Conservation (phyloP, 192 early-diverging fungal species). For the Backusella macrospora region DNA sequence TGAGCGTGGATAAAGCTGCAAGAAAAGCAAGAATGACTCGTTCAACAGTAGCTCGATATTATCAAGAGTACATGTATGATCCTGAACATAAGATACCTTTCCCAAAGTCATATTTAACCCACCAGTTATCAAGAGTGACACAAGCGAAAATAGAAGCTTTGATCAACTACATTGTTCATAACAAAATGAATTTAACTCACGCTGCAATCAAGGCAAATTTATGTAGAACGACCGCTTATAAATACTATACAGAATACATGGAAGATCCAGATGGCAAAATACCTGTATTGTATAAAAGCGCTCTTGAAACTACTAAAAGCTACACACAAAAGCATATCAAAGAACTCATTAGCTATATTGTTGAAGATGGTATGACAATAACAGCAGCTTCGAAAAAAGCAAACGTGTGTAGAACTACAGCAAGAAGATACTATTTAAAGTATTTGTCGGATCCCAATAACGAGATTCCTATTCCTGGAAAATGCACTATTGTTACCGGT, state of each 20-base stretch:
- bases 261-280: not conserved
- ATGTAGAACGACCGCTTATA: not conserved
- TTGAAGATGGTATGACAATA: not conserved
- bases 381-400: not conserved
- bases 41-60: not conserved
- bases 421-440: not conserved
- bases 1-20: not conserved
- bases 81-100: not conserved
- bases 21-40: not conserved
- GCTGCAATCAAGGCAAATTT: not conserved
- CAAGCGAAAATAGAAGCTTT: not conserved
- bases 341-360: not conserved
- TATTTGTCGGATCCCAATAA: not conserved
- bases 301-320: not conserved
- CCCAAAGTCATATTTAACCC: not conserved
- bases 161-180: not conserved
- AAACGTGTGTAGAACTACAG: not conserved
- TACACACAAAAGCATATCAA: not conserved
- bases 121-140: not conserved
- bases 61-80: not conserved
- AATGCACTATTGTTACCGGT: too few relatives aligned
- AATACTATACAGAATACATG: not conserved
- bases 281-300: not conserved
- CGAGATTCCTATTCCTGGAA: not conserved
- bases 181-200: not conserved